These are phyloP conservation scores for Calocybe cyanea DNA, from an alignment of 768 basidiomycete genomes.

Conservation along the genomic window DNA sequence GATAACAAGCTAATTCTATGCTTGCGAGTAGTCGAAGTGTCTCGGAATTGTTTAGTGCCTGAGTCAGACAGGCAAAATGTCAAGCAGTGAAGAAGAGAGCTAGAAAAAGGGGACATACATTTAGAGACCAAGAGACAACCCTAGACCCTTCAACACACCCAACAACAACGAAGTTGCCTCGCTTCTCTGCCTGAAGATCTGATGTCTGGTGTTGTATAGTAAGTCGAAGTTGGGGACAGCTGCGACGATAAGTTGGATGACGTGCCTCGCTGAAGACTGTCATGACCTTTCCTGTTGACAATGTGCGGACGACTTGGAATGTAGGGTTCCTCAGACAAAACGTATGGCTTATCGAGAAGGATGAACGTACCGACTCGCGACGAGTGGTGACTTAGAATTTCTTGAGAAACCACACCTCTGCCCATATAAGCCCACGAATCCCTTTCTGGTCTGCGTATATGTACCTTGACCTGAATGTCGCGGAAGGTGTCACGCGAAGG, in stretches of 20 bases:
- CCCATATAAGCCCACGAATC: slow-evolving; percentile 84
- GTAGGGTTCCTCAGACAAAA: slow-evolving; percentile 3
- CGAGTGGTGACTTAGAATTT: slow-evolving; percentile 63
- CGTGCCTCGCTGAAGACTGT: slow-evolving; percentile 68
- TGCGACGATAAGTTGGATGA: neutral
- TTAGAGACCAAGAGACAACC: slow-evolving; percentile 83
- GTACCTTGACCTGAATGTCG: slow-evolving; percentile 82
- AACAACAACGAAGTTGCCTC: slow-evolving; percentile 84
- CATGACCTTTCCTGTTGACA: slow-evolving; percentile 64
- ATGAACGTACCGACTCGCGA: slow-evolving; percentile 70
- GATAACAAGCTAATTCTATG: slow-evolving; percentile 82
- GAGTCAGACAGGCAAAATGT: slow-evolving; percentile 5
- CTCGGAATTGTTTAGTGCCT: slow-evolving; percentile 83
- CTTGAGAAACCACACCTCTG: slow-evolving; percentile 72
- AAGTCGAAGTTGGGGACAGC: too few species aligned
- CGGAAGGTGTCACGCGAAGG: slow-evolving; percentile 56
- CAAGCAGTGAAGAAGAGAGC: slow-evolving; percentile 10
- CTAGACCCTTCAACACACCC: slow-evolving; percentile 70
- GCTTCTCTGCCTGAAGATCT: slow-evolving; percentile 80
- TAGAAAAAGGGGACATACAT: slow-evolving; percentile 51
- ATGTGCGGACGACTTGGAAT: slow-evolving; percentile 55
- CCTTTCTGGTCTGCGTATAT: slow-evolving; percentile 72
- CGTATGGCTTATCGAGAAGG: neutral
- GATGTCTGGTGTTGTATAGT: slow-evolving; percentile 37
- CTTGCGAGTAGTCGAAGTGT: slow-evolving; percentile 78